phyloP scores from a whole-genome alignment of 768 basidiomycete species.

The Lentinus tigrinus region DNA sequence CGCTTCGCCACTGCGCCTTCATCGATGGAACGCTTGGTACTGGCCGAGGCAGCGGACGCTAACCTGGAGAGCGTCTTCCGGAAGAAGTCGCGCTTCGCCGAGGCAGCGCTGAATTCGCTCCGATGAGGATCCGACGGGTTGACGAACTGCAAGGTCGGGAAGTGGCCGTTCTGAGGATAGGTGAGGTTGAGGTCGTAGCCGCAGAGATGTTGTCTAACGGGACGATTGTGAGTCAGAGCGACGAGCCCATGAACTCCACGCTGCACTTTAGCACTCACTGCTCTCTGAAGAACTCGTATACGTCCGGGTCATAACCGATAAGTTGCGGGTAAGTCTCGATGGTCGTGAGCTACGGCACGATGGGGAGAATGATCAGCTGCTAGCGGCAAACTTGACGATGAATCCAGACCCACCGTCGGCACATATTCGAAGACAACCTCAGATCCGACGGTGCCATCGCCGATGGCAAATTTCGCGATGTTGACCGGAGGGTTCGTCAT shows the following conservation, averaged over 20 bases:
- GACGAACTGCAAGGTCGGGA: slow-evolving; percentile 36
- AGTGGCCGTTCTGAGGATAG: slow-evolving; percentile 59
- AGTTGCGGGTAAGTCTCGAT: slow-evolving; percentile 76
- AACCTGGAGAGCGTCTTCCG: neutral
- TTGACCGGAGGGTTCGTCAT: slow-evolving; percentile 64
- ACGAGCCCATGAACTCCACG: neutral
- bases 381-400: neutral
- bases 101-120: neutral
- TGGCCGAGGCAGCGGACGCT: neutral
- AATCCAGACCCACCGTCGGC: slow-evolving; percentile 47
- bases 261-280: slow-evolving; percentile 46
- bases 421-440: slow-evolving; percentile 48
- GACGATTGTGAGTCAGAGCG: neutral
- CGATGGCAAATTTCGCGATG: slow-evolving; percentile 67
- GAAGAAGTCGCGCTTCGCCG: neutral
- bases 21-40: neutral
- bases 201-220: slow-evolving; percentile 53
- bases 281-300: slow-evolving; percentile 65
- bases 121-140: neutral
- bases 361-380: neutral
- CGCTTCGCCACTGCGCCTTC: slow-evolving; percentile 29
- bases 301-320: slow-evolving; percentile 67
- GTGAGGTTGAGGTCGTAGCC: slow-evolving; percentile 65
- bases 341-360: slow-evolving; percentile 43
- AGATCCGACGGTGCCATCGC: slow-evolving; percentile 62